These are phyloP conservation scores for Cladophialophora carrionii DNA, from an alignment of 2,329 filamentous ascomycete genomes.

Conservation along the genomic window DNA sequence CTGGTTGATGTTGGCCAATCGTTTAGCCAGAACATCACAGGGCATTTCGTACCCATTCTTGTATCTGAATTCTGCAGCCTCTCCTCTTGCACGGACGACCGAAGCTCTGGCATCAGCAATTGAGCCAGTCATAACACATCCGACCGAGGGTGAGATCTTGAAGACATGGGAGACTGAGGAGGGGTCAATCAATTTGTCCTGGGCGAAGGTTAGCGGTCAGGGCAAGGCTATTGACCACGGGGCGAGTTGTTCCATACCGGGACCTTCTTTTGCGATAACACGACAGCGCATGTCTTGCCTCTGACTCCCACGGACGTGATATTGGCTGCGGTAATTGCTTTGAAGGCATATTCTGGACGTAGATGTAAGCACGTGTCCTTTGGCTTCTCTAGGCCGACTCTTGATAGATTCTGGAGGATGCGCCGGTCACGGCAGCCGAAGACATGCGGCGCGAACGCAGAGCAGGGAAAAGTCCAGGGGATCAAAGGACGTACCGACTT, in stretches of 20 bases:
- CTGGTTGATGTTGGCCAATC: conserved; percentile 97
- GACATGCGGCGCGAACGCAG: neutral
- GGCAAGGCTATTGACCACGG: conserved; percentile 35
- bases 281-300: conserved; percentile 95
- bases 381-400: neutral
- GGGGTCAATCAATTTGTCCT: conserved; percentile 99
- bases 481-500: conserved; percentile 79
- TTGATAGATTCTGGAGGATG: neutral
- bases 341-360: conserved; percentile 95
- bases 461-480: neutral
- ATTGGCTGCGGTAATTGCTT: conserved; percentile 98
- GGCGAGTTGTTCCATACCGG: conserved; percentile 66
- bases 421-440: neutral
- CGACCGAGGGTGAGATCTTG: conserved; percentile 91
- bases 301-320: conserved; percentile 96
- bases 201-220: conserved; percentile 32
- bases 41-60: conserved; percentile 99
- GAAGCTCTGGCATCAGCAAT: conserved; percentile 96
- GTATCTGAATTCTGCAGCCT: conserved; percentile 97
- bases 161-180: conserved; percentile 97
- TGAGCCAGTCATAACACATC: conserved; percentile 97
- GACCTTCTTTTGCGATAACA: conserved; percentile 99
- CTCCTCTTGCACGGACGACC: conserved; percentile 87
- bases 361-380: conserved; percentile 32
- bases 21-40: conserved; percentile 92